These are phyloP conservation scores for Plantago lanceolata DNA, from an alignment of 305 asterid genomes.

Conservation along the genomic window DNA sequence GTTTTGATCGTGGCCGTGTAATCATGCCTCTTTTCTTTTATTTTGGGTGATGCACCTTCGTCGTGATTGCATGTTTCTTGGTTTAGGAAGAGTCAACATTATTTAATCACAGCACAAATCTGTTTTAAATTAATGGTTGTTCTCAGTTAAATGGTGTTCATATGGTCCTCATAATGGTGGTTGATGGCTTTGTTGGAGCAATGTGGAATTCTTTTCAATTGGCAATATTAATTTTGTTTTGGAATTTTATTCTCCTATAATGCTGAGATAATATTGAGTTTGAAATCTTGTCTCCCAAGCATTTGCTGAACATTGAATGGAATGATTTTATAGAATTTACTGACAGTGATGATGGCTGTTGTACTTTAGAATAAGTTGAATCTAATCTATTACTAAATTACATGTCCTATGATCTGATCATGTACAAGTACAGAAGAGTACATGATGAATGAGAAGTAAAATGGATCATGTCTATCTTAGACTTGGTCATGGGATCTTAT, in stretches of 20 bases:
- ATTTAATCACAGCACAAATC: conserved; percentile 12
- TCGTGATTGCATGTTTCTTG: conserved; percentile 27
- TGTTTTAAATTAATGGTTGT: conserved; percentile 21
- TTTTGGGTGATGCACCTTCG: conserved; percentile 10
- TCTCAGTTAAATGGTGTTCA: conserved; percentile 22
- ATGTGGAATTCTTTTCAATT: conserved; percentile 19
- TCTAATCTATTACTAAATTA: not conserved
- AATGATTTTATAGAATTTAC: conserved; percentile 28
- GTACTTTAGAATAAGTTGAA: conserved; percentile 17
- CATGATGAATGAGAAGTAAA: not conserved
- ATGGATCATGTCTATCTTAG: not conserved
- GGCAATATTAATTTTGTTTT: not conserved
- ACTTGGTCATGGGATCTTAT: not conserved
- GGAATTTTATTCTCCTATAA: conserved; percentile 15
- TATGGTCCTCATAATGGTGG: conserved; percentile 23
- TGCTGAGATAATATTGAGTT: conserved; percentile 16
- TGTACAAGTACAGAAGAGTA: not conserved
- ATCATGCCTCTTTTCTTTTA: not conserved
- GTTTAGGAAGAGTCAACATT: conserved; percentile 21
- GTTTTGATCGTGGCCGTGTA: conserved; percentile 15
- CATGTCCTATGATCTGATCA: conserved; percentile 22
- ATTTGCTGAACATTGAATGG: conserved; percentile 22
- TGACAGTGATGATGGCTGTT: conserved; percentile 19
- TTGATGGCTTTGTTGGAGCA: conserved; percentile 14
- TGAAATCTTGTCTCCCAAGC: conserved; percentile 7